These are phyloP conservation scores for Dactylonectria estremocensis DNA, from an alignment of 2,329 filamentous ascomycete genomes.

Conservation along the genomic window DNA sequence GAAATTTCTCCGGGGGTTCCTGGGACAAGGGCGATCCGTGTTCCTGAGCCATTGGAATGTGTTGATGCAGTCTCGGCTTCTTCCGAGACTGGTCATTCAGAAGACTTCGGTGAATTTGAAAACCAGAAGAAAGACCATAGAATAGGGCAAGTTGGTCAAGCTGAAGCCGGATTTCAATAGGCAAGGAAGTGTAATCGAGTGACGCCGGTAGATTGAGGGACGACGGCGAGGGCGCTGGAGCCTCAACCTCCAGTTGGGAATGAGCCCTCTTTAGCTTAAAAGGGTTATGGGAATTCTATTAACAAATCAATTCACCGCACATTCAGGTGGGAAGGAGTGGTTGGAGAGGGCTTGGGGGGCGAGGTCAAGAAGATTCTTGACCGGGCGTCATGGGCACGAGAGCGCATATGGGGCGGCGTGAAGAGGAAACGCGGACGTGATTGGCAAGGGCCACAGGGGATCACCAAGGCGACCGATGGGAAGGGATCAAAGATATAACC, in stretches of 20 bases:
- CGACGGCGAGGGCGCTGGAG: slow-evolving; percentile 41
- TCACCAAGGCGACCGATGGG: slow-evolving; percentile 49
- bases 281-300: slow-evolving; percentile 51
- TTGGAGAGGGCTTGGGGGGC: slow-evolving; percentile 43
- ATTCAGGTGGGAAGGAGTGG: slow-evolving; percentile 46
- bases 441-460: slow-evolving; percentile 46
- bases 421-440: slow-evolving; percentile 44
- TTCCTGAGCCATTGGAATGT: slow-evolving; percentile 52
- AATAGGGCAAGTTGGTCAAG: slow-evolving; percentile 49
- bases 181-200: slow-evolving; percentile 44
- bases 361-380: slow-evolving; percentile 47
- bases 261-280: slow-evolving; percentile 50
- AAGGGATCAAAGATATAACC: slow-evolving; percentile 60
- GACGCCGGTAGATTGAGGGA: slow-evolving; percentile 41
- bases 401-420: slow-evolving; percentile 44
- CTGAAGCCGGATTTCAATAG: slow-evolving; percentile 45
- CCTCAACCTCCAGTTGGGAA: slow-evolving; percentile 45
- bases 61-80: slow-evolving; percentile 50
- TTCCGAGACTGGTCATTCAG: slow-evolving; percentile 50
- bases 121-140: slow-evolving; percentile 52
- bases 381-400: slow-evolving; percentile 48
- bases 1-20: slow-evolving; percentile 52
- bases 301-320: slow-evolving; percentile 59
- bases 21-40: slow-evolving; percentile 44
- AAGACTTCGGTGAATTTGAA: slow-evolving; percentile 49